Percentiles rank a stretch among this genome's conserved stretches.
Evolutionary conservation across 2,329 filamentous ascomycete genomes (phyloP).

Genomic region (Botrytis medusae): DNA sequence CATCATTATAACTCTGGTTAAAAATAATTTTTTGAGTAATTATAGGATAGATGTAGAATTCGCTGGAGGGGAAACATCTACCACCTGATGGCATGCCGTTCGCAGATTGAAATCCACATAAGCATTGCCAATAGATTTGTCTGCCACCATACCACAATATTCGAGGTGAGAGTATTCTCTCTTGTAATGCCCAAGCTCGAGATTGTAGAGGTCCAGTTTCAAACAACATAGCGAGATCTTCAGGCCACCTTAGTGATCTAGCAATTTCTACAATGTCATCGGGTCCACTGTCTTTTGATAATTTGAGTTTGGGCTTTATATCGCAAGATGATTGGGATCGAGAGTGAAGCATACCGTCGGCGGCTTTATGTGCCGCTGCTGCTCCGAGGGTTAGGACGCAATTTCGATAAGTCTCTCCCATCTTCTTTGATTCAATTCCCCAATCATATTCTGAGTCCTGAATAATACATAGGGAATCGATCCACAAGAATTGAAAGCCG

Average conservation of each 20-base stretch:
- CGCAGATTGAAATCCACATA: not conserved
- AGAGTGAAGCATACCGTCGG: not conserved
- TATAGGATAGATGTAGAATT: fast-evolving
- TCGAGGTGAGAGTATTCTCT: not conserved
- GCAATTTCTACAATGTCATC: not conserved
- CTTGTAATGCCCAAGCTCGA: not conserved
- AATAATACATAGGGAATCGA: not conserved
- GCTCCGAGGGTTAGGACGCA: not conserved
- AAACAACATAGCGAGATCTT: not conserved
- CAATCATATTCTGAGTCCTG: not conserved
- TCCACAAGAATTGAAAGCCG: not conserved
- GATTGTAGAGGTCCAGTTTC: not conserved
- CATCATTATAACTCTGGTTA: not conserved
- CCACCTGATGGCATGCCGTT: not conserved
- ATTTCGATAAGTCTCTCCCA: not conserved
- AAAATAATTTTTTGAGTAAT: not conserved
- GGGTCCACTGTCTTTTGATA: not conserved
- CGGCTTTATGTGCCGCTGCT: not conserved
- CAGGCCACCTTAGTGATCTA: fast-evolving
- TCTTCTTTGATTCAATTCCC: not conserved
- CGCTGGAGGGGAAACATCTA: fast-evolving
- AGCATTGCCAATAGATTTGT: not conserved
- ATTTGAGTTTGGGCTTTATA: not conserved
- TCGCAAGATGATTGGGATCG: fast-evolving
- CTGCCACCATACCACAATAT: not conserved